Evolutionary conservation across 768 basidiomycete genomes (phyloP), one percentile per base, ranked within the genome.

Genomic region (Plicaturopsis crispa): DNA sequence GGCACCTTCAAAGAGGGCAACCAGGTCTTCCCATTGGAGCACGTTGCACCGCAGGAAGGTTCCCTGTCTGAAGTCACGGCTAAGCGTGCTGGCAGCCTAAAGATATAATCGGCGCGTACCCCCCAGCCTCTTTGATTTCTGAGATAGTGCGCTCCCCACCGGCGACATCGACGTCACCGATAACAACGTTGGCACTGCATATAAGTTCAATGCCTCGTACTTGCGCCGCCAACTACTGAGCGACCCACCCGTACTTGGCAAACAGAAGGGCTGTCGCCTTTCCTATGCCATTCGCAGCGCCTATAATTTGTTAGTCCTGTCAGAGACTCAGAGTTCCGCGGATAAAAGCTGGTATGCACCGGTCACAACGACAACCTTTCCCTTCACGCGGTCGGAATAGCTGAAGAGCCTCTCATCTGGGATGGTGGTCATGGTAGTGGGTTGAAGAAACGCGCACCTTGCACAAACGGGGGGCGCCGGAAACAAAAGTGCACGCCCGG

Each of bases 201-300:
- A 19, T 19, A 24, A 35, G 22, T 33, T 23, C 37, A 31, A 39
- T 33, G 17, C 18, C 18, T 41, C 32, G 17, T 35, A 16, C 17
- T 24, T 23, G 6, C 22, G 14, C 17, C 1, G 23, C 31, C 16
- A 32, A 40, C 14, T 12, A n/a, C 8, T 16, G 3, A 11, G 23
- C 35, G 3, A 50, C 62, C 33, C 37, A 74, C 75, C 73, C 73
- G 41, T 70, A 54, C 31, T 56, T 60, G n/a, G 69, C 74, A 48
- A 75, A 73, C n/a, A 56, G 60, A 6, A 69, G 45, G 4, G 75
- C 75, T 3, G 68, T 54, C 43, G 73, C 69, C 51, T 58, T 67
- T 34, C 74, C 75, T 40, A 78, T 74, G 2, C 75, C 75, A 51
- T 68, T 69, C 4, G 65, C 70, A 35, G 66, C 71, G 41, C 72